Conservation (phyloP, 805 yeast genomes). For the Yarrowia bubula region DNA sequence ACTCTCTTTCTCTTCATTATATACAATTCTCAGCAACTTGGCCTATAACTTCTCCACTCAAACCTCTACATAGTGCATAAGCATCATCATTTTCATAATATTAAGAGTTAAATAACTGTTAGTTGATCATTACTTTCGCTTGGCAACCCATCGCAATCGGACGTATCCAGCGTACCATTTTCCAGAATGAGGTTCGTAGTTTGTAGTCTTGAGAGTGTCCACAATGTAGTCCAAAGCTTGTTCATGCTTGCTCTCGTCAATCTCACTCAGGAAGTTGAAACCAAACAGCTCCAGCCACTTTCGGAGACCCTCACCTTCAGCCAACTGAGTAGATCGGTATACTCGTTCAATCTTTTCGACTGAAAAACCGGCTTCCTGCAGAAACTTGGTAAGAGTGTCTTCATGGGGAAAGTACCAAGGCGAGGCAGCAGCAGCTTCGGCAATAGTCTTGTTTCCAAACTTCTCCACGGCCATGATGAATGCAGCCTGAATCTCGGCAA, state of each 20-base stretch:
- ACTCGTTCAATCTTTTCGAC: constrained; percentile 32
- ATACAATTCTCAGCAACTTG: too few species aligned
- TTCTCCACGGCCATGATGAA: constrained; percentile 28
- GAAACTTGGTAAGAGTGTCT: constrained; percentile 25
- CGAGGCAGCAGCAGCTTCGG: constrained; percentile 25
- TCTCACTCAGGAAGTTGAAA: constrained; percentile 30
- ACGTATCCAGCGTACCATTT: constrained; percentile 33
- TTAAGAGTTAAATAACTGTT: background rate
- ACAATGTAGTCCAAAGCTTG: constrained; percentile 30
- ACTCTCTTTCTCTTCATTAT: too few species aligned
- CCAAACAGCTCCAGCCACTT: constrained; percentile 35
- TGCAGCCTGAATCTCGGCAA: constrained; percentile 34
- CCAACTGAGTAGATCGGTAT: constrained; percentile 32
- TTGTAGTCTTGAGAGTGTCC: constrained; percentile 27
- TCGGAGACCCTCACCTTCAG: constrained; percentile 30
- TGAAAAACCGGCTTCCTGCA: constrained; percentile 32
- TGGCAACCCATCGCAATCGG: constrained; percentile 31
- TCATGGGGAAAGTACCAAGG: constrained; percentile 35
- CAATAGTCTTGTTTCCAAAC: constrained; percentile 23
- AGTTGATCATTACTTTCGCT: constrained; percentile 11
- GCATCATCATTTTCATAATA: background rate
- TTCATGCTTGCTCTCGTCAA: background rate
- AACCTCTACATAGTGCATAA: background rate
- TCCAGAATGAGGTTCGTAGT: constrained; percentile 28
- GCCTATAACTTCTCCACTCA: too few species aligned